These are phyloP conservation scores for Aschersonia sp. DNA, from an alignment of 2,329 filamentous ascomycete species.

Conservation along the genomic window DNA sequence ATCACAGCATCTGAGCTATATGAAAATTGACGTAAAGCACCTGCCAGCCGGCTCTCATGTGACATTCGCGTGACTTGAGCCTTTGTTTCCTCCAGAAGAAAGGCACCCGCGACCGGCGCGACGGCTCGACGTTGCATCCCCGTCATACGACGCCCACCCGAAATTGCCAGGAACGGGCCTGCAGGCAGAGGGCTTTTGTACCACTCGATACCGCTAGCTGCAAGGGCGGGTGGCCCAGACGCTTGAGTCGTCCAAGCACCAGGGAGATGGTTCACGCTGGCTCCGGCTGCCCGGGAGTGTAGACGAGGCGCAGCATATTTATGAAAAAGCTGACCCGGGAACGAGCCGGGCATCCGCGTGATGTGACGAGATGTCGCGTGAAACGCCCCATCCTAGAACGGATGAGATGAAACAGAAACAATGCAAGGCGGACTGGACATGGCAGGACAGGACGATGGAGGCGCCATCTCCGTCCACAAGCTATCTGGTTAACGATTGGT, in stretches of 20 bases:
- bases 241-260: no score
- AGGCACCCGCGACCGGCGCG: neutral
- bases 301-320: neutral
- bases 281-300: neutral
- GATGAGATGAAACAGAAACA: neutral
- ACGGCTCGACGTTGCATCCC: neutral
- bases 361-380: neutral
- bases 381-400: neutral
- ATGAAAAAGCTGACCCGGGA: neutral
- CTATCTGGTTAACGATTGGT: no score
- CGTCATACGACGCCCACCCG: neutral
- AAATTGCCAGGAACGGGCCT: neutral
- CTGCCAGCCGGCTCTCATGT: neutral
- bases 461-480: no score
- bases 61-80: neutral
- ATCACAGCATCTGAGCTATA: neutral
- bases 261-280: neutral
- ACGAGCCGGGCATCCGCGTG: neutral
- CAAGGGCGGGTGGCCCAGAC: no score
- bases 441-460: neutral
- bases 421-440: neutral
- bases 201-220: no score
- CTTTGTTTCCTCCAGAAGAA: neutral
- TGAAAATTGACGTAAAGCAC: no score
- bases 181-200: neutral